Percentiles rank a stretch among this genome's conserved stretches.
phyloP scores from a whole-genome alignment of 2,329 filamentous ascomycete species.

The Venturia carpophila region DNA sequence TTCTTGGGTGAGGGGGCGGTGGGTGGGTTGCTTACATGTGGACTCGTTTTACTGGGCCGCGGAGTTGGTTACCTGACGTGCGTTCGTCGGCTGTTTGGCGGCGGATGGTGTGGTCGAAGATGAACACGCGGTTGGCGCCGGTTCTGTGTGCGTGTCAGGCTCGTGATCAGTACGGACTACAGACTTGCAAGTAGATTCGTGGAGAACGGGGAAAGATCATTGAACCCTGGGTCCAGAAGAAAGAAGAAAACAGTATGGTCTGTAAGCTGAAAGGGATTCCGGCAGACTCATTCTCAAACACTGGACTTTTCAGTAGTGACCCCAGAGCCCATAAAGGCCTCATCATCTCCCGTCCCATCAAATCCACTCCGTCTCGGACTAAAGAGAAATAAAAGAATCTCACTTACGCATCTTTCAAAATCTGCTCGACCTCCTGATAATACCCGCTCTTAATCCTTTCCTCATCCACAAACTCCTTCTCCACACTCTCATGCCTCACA shows the following conservation, averaged over 20 bases:
- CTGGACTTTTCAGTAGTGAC: no score
- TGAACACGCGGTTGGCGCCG: conserved; percentile 14
- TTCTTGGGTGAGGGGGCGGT: no score
- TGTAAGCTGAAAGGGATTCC: no score
- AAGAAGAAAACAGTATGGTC: no score
- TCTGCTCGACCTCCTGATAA: conserved; percentile 18
- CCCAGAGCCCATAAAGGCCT: no score
- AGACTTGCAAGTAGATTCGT: background rate
- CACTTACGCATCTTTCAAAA: conserved; percentile 19
- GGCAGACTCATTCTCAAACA: background rate
- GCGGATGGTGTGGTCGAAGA: conserved; percentile 18
- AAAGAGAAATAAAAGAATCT: no score
- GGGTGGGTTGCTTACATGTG: background rate
- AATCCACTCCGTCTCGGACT: no score
- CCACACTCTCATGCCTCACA: background rate
- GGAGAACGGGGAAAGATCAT: background rate
- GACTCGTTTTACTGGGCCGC: conserved; percentile 9
- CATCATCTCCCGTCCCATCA: no score
- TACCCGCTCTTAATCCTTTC: conserved; percentile 18
- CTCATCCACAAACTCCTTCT: conserved; percentile 16
- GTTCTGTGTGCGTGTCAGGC: conserved; percentile 13
- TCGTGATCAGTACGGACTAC: no score
- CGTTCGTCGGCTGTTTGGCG: background rate
- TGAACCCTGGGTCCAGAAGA: no score
- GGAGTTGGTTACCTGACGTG: background rate